phyloP scores from a whole-genome alignment of 2,329 filamentous ascomycete genomes.

The Dichotomopilus funicola region DNA sequence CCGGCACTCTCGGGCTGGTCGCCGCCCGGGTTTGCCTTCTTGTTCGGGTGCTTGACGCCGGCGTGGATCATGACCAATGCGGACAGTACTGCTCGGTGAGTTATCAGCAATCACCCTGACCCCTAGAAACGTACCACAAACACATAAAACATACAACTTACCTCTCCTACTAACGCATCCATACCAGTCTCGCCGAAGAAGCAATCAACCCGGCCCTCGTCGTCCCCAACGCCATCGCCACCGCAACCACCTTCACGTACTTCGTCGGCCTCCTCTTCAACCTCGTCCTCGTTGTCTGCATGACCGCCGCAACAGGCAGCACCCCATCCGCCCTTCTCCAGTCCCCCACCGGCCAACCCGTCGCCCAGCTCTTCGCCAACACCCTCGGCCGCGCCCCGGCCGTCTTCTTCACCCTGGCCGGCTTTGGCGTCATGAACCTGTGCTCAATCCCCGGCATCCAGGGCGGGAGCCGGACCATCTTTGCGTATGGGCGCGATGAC shows the following conservation, averaged over 20 bases:
- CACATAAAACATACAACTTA: too few relatives aligned
- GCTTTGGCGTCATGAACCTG: constrained; percentile 50
- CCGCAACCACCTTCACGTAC: constrained; percentile 49
- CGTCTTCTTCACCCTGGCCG: constrained; percentile 47
- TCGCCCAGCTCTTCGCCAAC: constrained; percentile 51
- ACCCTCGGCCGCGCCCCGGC: constrained; percentile 46
- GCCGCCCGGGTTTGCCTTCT: constrained; percentile 47
- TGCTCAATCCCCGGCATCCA: constrained; percentile 50
- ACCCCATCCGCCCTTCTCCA: constrained; percentile 32
- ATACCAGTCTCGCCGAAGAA: constrained; percentile 40
- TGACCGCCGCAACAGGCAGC: constrained; percentile 34
- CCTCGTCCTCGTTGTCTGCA: constrained; percentile 49
- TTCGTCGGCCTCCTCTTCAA: constrained; percentile 48
- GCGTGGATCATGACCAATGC: constrained; percentile 52
- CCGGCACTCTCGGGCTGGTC: constrained; percentile 44
- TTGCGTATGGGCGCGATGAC: constrained; percentile 45
- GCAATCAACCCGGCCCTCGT: constrained; percentile 31
- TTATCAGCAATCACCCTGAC: too few relatives aligned
- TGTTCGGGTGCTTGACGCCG: constrained; percentile 55
- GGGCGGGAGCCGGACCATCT: constrained; percentile 43
- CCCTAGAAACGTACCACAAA: too few relatives aligned
- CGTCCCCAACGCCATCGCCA: constrained; percentile 42
- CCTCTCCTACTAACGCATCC: neutral
- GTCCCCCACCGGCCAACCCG: constrained; percentile 34
- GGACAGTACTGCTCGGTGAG: constrained; percentile 27